A percentile compares a stretch with the other conserved stretches of the same genome.
Evolutionary conservation across 345 rosid genomes (phyloP).

Genomic region (Boechera stricta): DNA sequence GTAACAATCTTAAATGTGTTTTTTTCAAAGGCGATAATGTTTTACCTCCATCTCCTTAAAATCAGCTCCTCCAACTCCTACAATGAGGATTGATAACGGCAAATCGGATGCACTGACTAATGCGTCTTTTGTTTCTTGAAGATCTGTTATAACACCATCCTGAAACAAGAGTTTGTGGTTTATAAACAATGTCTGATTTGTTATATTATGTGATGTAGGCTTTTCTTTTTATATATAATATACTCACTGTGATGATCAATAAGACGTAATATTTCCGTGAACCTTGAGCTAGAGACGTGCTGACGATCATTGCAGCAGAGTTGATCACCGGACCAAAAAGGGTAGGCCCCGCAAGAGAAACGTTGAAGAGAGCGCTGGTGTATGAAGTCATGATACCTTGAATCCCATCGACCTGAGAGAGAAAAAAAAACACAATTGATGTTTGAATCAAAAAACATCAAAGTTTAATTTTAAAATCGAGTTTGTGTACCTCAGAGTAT

Average conservation of each 20-base stretch:
- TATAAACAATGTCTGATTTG: conserved; percentile 11
- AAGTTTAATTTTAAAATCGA: not conserved
- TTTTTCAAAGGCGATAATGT: not conserved
- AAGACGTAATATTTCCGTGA: conserved; percentile 71
- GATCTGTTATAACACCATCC: conserved; percentile 98
- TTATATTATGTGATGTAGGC: not conserved
- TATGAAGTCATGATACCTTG: conserved; percentile 88
- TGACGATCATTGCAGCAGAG: conserved; percentile 71
- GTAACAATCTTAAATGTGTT: conserved; percentile 5
- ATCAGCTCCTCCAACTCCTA: conserved; percentile 99
- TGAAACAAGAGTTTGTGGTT: conserved; percentile 35
- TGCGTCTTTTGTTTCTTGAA: conserved; percentile 97
- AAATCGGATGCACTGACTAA: conserved; percentile 91
- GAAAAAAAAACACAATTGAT: not conserved
- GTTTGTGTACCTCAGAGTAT: conserved; percentile 67
- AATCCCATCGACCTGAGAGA: conserved; percentile 82
- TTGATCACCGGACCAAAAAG: conserved; percentile 88
- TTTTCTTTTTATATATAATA: not conserved
- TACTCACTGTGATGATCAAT: conserved; percentile 86
- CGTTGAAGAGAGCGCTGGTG: conserved; percentile 78
- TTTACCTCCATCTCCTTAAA: conserved; percentile 97
- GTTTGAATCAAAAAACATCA: not conserved
- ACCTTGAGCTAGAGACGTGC: conserved; percentile 70
- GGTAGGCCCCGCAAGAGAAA: conserved; percentile 96
- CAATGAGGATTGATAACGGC: conserved; percentile 86